Percentiles rank a stretch among this genome's conserved stretches.
phyloP scores from a whole-genome alignment of 441 rosid species.

The Euphorbia corollata region DNA sequence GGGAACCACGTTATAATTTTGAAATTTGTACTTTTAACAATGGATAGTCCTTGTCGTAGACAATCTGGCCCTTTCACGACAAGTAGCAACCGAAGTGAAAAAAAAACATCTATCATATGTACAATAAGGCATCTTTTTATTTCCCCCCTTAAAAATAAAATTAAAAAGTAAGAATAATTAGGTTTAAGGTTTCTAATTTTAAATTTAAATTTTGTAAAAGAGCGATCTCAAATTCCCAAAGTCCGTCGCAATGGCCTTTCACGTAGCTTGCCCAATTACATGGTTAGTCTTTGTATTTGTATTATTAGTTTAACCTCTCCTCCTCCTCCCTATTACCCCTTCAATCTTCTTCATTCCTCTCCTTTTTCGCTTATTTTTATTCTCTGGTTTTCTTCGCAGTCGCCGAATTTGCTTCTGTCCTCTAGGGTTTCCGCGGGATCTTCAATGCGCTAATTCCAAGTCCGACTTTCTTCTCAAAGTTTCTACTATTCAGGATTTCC shows the following conservation, averaged over 20 bases:
- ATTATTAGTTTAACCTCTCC: background rate
- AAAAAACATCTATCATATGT: no score
- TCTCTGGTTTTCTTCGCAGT: conserved; percentile 33
- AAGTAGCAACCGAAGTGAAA: no score
- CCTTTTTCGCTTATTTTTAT: conserved; percentile 1
- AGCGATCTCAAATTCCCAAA: conserved; percentile 24
- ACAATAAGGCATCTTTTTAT: background rate
- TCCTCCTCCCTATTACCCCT: background rate
- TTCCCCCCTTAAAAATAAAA: no score
- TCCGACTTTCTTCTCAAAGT: conserved; percentile 42
- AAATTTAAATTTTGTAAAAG: conserved; percentile 30
- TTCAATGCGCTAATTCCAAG: conserved; percentile 47
- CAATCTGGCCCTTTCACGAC: no score
- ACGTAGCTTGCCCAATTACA: conserved; percentile 99
- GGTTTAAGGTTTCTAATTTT: conserved; percentile 37
- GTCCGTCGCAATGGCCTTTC: conserved; percentile 85
- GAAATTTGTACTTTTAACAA: no score
- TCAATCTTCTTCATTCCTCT: no score
- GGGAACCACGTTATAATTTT: no score
- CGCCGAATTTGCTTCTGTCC: conserved; percentile 80
- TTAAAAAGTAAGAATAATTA: no score
- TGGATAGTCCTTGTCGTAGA: no score
- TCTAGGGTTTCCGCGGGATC: conserved; percentile 74
- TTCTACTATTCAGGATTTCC: conserved; percentile 37
- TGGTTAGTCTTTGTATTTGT: conserved; percentile 42